These are phyloP conservation scores for Solanum infundibuliforme DNA, from an alignment of 257 asterid genomes.

Conservation along the genomic window DNA sequence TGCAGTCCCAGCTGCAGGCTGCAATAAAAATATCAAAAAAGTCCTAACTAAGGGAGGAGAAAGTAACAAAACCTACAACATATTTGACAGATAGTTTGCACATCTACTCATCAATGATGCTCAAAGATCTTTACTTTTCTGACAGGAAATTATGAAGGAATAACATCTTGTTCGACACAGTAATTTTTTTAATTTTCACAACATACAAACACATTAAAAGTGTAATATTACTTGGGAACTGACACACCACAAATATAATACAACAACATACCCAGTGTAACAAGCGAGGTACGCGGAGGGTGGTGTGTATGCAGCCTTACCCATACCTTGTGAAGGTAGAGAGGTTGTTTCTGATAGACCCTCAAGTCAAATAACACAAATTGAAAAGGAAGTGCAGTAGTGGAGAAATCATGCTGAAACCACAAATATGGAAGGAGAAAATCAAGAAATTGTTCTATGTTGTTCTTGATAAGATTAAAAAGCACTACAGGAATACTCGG, in stretches of 20 bases:
- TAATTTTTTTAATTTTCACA: neutral
- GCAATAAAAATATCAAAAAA: constrained; percentile 10
- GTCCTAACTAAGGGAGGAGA: neutral
- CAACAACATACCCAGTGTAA: neutral
- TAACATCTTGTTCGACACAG: neutral
- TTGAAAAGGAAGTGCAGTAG: neutral
- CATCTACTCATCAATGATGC: neutral
- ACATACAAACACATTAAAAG: neutral
- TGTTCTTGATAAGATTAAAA: neutral
- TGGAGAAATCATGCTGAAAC: neutral
- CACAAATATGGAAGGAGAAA: neutral
- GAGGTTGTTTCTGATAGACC: neutral
- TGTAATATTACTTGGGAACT: neutral
- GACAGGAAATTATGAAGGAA: neutral
- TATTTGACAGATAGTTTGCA: neutral
- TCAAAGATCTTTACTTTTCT: neutral
- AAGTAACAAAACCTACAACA: neutral
- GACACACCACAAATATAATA: neutral
- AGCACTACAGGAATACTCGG: neutral
- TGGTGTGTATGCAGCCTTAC: neutral
- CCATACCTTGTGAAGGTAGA: neutral
- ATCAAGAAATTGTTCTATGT: neutral
- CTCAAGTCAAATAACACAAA: neutral
- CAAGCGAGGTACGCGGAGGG: neutral
- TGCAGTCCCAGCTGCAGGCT: constrained; percentile 67